Base-by-base conservation (phyloP, 1,284 basidiomycete genomes). In the Trichosporon ovoides region DNA sequence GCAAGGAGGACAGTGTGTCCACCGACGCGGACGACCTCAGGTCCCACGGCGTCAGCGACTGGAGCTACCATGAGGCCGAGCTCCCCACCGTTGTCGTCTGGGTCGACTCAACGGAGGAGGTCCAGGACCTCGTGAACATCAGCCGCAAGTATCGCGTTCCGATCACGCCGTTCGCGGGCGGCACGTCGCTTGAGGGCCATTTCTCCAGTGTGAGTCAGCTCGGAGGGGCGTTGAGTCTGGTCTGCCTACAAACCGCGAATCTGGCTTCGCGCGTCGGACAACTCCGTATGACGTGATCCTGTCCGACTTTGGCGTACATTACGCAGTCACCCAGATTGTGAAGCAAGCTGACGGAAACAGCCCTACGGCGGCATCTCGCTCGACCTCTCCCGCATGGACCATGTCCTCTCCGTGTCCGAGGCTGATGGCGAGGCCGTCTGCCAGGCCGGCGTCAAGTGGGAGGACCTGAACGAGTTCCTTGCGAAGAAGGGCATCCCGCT, bases 401-500 rank as follows among this genome's bases (percentile, higher is more conserved):
- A 83, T 61, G 88, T 97, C 53, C 69, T 95, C 16, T 81, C 83
- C 20, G 36, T 68, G 18, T 64, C 56, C 24, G 87, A 86, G 75
- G 82, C 81, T 7, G 91, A 95, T 68, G 85, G 86, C 10, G 90
- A 93, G 69, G 77, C 89, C 11, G 84, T 89, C 1, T 88, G 87
- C 60, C 89, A 92, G 71, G 82, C 91, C n/a, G 93, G 90, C 7
- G 81, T 85, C 16, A 82, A 85, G 37, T 96, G 91, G 88, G 85
- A 92, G 79, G 87, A 89, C 20, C 82, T 97, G 43, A 97, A 97
- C 67, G 84, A 84, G 19, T 81, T 81, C 5, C 79, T 95, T n/a
- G 82, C 81, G 64, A 81, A 85, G 53, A 81, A 86, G 74, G 87
- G 84, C 7, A 84, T 89, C 52, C 85, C 87, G 0, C 75, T 96